Conservation (phyloP, 2,329 filamentous ascomycete species). For the Ceratocystis destructans region DNA sequence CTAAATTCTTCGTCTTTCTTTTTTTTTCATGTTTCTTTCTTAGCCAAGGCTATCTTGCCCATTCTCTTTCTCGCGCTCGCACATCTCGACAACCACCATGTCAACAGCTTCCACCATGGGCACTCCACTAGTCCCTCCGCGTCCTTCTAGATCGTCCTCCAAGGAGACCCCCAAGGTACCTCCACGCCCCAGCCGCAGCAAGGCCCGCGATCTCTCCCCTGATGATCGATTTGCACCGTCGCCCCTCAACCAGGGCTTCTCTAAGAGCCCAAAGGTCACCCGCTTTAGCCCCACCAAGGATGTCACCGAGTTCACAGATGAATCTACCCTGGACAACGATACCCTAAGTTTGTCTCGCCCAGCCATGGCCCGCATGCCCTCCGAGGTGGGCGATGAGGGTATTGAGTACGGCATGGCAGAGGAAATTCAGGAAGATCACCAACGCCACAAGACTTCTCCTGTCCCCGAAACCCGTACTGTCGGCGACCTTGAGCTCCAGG, state of each 20-base stretch:
- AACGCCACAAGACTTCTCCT: slow-evolving; percentile 27
- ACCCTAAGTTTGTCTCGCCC: slow-evolving; percentile 40
- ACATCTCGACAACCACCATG: slow-evolving; percentile 27
- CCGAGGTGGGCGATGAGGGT: slow-evolving; percentile 70
- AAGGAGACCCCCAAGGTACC: slow-evolving; percentile 51
- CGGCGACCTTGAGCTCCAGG: slow-evolving; percentile 67
- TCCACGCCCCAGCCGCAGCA: slow-evolving; percentile 57
- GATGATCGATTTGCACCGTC: slow-evolving; percentile 71
- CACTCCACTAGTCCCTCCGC: slow-evolving; percentile 43
- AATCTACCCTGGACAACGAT: slow-evolving; percentile 23
- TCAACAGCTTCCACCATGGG: slow-evolving; percentile 36
- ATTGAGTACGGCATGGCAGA: slow-evolving; percentile 61
- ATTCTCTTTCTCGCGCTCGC: slow-evolving; percentile 20
- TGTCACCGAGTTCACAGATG: slow-evolving; percentile 10
- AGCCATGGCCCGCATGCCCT: slow-evolving; percentile 67
- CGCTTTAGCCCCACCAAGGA: slow-evolving; percentile 28
- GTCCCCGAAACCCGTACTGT: slow-evolving; percentile 66
- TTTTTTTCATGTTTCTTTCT: slow-evolving; percentile 1
- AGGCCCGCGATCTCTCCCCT: slow-evolving; percentile 65
- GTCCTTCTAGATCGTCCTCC: slow-evolving; percentile 34
- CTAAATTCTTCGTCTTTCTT: slow-evolving; percentile 17
- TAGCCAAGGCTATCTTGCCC: slow-evolving; percentile 12
- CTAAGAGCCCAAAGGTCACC: slow-evolving; percentile 32
- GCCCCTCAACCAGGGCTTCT: slow-evolving; percentile 62
- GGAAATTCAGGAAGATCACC: slow-evolving; percentile 32